Evolutionary conservation across 768 basidiomycete genomes (phyloP), one percentile per base, ranked within the genome.

Genomic region (Agaricus sinodeliciosus): DNA sequence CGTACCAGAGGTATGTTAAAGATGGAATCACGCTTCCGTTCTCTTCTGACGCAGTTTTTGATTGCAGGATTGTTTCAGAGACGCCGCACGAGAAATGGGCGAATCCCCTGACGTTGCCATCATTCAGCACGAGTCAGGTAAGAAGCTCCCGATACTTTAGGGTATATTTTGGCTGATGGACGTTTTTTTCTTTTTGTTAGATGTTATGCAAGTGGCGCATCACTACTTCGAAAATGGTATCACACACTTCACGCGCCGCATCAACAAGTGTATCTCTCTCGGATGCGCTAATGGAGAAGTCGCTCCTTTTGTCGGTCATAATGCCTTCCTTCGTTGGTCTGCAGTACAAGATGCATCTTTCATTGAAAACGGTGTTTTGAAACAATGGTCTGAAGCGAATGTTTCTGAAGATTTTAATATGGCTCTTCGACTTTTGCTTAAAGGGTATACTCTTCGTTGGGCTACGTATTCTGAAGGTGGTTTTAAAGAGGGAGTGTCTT

Each of bases 141-240:
- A 51, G 68, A 71, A 13, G 26, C 26, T 4, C 7, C 37, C 36
- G n/a, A n/a, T 43, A 54, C 45, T 34, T 9, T 18, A 27, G 12
- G 51, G 36, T 43, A 15, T 34, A 2, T 48, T 1, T 26, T 12
- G 16, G 25, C 8, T 48, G 16, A 36, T 49, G 44, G 26, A 47
- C 34, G 28, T 11, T 9, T 34, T 11, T 31, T 31, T 5, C 28
- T 8, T 13, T 2, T 36, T 41, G 12, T 59, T 57, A 73, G 84
- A 89, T 60, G 90, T 92, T 56, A 89, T 92, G 85, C 87, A 92
- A 65, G 91, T 92, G 60, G 90, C 84, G 0, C 69, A 87, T 65
- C 87, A 91, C 63, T 93, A 90, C 68, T 93, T 94, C 58, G 91
- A 94, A 66, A 92, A 92, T 62, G 89, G 87, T 3, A 84, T 94